A percentile compares a stretch with the other conserved stretches of the same genome.
Evolutionary conservation across 225 moss, liverwort and hornwort species (phyloP).

Genomic region (Ulota crispa): DNA sequence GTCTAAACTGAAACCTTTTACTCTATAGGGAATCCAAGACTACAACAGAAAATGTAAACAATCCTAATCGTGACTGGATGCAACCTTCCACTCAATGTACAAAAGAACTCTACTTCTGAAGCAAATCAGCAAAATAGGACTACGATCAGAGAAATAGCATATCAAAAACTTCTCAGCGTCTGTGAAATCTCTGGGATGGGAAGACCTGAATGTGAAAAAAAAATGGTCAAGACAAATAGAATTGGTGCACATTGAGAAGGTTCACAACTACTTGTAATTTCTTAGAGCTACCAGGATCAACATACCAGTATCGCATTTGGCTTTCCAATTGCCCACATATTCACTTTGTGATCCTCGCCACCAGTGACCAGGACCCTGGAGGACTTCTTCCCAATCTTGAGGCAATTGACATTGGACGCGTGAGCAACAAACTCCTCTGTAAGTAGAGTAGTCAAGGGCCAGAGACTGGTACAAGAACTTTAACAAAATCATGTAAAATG

Average conservation of each 20-base stretch:
- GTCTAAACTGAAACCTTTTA: background rate
- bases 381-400: constrained; percentile 97
- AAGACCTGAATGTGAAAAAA: background rate
- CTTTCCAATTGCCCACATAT: constrained; percentile 98
- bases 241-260: background rate
- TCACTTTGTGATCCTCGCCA: constrained; percentile 96
- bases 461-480: background rate
- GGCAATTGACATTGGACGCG: constrained; percentile 96
- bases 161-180: constrained; percentile 5
- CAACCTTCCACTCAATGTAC: background rate
- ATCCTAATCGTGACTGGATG: background rate
- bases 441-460: constrained; percentile 43
- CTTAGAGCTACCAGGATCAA: background rate
- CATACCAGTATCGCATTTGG: constrained; percentile 91
- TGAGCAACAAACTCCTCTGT: constrained; percentile 99
- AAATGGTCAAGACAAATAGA: background rate
- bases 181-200: background rate
- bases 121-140: background rate
- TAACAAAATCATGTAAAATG: background rate
- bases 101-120: constrained; percentile 3
- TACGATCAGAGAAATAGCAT: background rate
- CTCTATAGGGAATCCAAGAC: background rate
- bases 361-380: constrained; percentile 95
- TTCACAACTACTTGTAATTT: background rate
- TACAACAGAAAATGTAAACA: background rate